Percentiles rank a stretch among this genome's conserved stretches.
phyloP scores from a whole-genome alignment of 306 rosid genomes.

The Benincasa hispida region DNA sequence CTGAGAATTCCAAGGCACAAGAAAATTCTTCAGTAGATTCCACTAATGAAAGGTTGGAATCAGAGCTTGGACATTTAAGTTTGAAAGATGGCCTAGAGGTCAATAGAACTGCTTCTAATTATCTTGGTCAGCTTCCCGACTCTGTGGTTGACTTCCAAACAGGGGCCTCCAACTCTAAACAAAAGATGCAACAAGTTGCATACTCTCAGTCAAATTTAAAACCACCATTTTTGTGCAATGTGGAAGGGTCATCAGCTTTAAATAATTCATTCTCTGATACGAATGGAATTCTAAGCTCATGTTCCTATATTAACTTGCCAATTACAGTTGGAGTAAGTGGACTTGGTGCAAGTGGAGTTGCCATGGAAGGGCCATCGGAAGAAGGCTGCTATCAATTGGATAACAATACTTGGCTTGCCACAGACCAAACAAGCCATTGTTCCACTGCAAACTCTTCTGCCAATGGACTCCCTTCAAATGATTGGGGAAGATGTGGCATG shows the following conservation, averaged over 20 bases:
- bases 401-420: conserved; percentile 44
- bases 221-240: conserved; percentile 43
- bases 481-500: conserved; percentile 74
- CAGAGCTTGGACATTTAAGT: conserved; percentile 45
- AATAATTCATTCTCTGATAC: conserved; percentile 31
- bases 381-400: conserved; percentile 69
- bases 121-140: conserved; percentile 53
- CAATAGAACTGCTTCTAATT: conserved; percentile 27
- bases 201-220: conserved; percentile 41
- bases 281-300: conserved; percentile 38
- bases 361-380: conserved; percentile 84
- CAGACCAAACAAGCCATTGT: conserved; percentile 61
- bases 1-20: conserved; percentile 35
- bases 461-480: conserved; percentile 47
- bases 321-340: conserved; percentile 44
- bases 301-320: conserved; percentile 48
- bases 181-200: conserved; percentile 41
- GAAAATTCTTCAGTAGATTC: conserved; percentile 39
- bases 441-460: conserved; percentile 51
- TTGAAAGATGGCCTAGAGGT: conserved; percentile 42
- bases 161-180: conserved; percentile 36
- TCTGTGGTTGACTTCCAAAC: conserved; percentile 40
- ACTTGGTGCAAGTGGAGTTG: conserved; percentile 39
- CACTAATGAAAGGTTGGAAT: conserved; percentile 39
- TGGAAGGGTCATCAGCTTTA: conserved; percentile 54